phyloP scores from a whole-genome alignment of 1,284 basidiomycete genomes.

The Pyrrhoderma lamaoense region DNA sequence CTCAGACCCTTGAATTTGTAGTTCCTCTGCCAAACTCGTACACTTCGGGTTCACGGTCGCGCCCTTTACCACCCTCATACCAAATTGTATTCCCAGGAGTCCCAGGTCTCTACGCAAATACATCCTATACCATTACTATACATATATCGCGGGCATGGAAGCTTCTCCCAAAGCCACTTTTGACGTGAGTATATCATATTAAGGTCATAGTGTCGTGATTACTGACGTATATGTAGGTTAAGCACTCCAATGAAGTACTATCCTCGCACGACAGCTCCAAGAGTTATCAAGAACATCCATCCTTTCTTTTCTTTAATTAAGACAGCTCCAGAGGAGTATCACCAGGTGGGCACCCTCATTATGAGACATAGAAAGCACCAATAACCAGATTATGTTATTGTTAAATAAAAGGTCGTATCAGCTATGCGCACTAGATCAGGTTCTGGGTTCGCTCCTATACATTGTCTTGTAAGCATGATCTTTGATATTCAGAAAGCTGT shows the following conservation, averaged over 20 bases:
- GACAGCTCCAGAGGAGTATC: constrained; percentile 55
- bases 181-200: constrained; percentile 23
- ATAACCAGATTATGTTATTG: background rate
- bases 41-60: constrained; percentile 27
- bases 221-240: constrained; percentile 22
- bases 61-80: constrained; percentile 48
- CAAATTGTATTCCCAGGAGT: constrained; percentile 28
- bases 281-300: constrained; percentile 29
- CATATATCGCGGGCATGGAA: constrained; percentile 33
- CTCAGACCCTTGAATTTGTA: constrained; percentile 41
- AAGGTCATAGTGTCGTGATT: background rate
- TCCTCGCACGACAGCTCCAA: constrained; percentile 46
- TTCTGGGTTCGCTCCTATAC: constrained; percentile 30
- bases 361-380: background rate
- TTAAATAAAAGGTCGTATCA: background rate
- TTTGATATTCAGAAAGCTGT: constrained; percentile 18
- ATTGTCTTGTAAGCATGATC: constrained; percentile 40
- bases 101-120: constrained; percentile 26
- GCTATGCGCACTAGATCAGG: constrained; percentile 25
- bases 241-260: constrained; percentile 33
- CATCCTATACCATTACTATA: constrained; percentile 38
- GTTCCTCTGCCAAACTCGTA: constrained; percentile 41
- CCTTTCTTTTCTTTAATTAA: constrained; percentile 44
- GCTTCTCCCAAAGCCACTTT: constrained; percentile 23
- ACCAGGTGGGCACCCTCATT: constrained; percentile 41